Base-by-base conservation (phyloP, 805 yeast genomes). In the Ogataea philodendri region DNA sequence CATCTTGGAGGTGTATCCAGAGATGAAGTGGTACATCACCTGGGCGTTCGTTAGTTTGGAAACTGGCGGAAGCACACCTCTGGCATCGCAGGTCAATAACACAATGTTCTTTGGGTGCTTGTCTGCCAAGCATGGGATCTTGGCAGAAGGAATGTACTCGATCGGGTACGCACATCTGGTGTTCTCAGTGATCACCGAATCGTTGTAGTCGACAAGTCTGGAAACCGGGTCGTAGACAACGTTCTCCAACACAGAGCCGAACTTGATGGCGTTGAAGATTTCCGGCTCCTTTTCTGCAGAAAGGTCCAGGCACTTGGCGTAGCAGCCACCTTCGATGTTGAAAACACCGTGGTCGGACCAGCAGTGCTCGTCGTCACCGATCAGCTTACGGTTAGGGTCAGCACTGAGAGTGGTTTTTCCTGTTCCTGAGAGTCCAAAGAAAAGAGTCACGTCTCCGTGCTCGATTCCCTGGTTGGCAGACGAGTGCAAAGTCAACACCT, bases 301-400 rank as follows among this genome's bases (percentile, higher is more conserved):
- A 49, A 90, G 74, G 57, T 86, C 96, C 49, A 90, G 72, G 72
- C 97, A 89, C 70, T 90, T 90, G 57, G 97, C 97, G 72, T 90
- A 90, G 74, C 98, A 90, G 50, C 98, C 98, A 66, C 98, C 98
- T 72, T 90, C 98, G 57, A 90, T 89, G 78, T 93, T 93, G 81
- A 90, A 90, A 42, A 90, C 97, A 70, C 98, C 98, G 52, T 84
- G 72, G 66, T 90, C 95, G 13, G 97, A 85, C 98, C 98, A 90
- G 73, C 97, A 90, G 72, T 90, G 98, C 71, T 90, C 98, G 63
- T 90, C 98, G 65, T 90, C 98, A 64, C 98, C 98, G 60, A 90
- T 90, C 63, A 90, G 77, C 62, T 76, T 68, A 66, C 98, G 83
- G 68, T 86, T 72, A 42, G 96, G 96, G 62, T 90, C 97, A 37